Base-by-base conservation (phyloP, 768 basidiomycete genomes). In the Albatrellus ellisii region DNA sequence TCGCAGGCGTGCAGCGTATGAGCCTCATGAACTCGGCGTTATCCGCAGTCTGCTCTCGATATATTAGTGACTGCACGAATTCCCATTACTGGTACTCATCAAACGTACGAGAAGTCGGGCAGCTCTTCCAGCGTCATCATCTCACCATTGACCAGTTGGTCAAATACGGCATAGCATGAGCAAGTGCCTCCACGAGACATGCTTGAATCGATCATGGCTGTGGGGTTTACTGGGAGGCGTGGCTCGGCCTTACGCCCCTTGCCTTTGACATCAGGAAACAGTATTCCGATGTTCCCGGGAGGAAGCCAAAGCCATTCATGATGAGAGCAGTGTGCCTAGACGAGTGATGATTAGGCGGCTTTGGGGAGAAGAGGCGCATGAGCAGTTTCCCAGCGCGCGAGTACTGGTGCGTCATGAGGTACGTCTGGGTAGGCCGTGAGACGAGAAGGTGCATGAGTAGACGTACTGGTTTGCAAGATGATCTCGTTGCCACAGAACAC, bases 401-500 rank as follows among this genome's bases (percentile, higher is more conserved):
- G n/a, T n/a, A n/a, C n/a, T n/a, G n/a, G n/a, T n/a, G n/a, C n/a
- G n/a, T n/a, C n/a, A n/a, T n/a, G 59, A 98, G 98, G 60, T 91
- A 90, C 0, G 86, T 89, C 59, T 99, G 95, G 31, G 12, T 45
- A 24, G 36, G 12, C 12, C n/a, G 6, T 10, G 20, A 2, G 18
- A 10, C 21, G 15, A 22, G 28, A 35, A 37, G n/a, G n/a, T n/a
- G n/a, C n/a, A n/a, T n/a, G n/a, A n/a, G n/a, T n/a, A n/a, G n/a
- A n/a, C n/a, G n/a, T 56, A 97, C 94, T 85, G 24, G 95, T 98
- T 88, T 90, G 92, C 46, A 75, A 85, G 35, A 97, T 67, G 35
- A 97, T 78, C 60, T 99, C 98, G 65, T 94, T 90, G 4, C 95
- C 95, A 95, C 95, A 99, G 57, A 97, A 97, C 4, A 85, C 82